A percentile compares a stretch with the other conserved stretches of the same genome.
Conservation (phyloP, 192 early-diverging fungal genomes). For the Dissophora globulifera region DNA sequence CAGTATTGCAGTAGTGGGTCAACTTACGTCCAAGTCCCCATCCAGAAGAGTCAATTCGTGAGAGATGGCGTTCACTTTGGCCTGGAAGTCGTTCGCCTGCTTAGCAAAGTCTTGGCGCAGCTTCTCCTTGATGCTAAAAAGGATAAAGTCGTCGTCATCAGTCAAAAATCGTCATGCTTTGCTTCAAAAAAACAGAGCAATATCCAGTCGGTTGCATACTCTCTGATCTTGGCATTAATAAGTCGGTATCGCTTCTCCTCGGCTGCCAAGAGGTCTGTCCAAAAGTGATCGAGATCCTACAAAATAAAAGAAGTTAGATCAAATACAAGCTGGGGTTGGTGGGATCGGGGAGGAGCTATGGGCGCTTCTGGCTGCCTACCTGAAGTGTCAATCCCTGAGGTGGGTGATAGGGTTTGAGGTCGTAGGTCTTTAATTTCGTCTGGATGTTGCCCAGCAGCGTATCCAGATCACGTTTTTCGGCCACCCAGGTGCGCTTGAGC, state of each 20-base stretch:
- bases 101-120: conserved; percentile 83
- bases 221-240: conserved; percentile 87
- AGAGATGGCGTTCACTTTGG: conserved; percentile 76
- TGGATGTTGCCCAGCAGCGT: conserved; percentile 94
- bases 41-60: conserved; percentile 71
- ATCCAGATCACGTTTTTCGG: conserved; percentile 92
- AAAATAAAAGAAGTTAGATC: background rate
- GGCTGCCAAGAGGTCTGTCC: conserved; percentile 75
- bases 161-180: background rate
- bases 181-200: too few species aligned
- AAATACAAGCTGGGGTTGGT: too few species aligned
- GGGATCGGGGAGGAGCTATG: too few species aligned
- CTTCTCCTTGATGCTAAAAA: conserved; percentile 79
- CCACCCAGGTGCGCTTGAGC: conserved; percentile 86
- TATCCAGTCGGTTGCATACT: too few species aligned
- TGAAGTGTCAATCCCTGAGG: conserved; percentile 73
- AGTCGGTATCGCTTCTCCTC: conserved; percentile 84
- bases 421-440: conserved; percentile 96
- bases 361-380: too few species aligned
- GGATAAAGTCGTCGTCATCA: background rate
- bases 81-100: conserved; percentile 85
- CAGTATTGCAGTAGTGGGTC: too few species aligned
- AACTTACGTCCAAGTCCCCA: conserved; percentile 80
- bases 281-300: conserved; percentile 82
- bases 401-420: conserved; percentile 85